Evolutionary conservation across 805 yeast genomes (phyloP), one percentile per base, ranked within the genome.

Genomic region (Jamesozyma gamospora): DNA sequence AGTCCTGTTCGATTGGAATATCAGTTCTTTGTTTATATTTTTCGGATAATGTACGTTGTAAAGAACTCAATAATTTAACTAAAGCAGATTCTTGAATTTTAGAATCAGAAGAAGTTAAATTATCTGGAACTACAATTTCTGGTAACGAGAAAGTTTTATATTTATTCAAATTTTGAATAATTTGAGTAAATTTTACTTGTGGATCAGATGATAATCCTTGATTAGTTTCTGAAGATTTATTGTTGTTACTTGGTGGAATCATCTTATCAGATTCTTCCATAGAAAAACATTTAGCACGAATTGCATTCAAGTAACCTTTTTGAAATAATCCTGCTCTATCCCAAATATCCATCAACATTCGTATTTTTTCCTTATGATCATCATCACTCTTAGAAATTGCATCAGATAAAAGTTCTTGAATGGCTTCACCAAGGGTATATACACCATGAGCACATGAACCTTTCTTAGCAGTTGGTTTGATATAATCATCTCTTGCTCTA

Each of bases 301-400:
- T 71, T 15, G 70, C 56, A 34, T 69, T 61, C 40, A 92, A 65
- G 26, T 70, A 64, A 31, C 69, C 67, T 32, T 74, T 72, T 40
- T 69, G 68, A 63, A 92, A 90, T 13, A 95, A 82, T 32, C 75
- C 77, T 28, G 87, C 81, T 47, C 84, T 77, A 49, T 77, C 84
- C 98, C 98, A 92, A 52, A 92, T 88, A 47, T 85, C 95, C 48
- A 92, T 73, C 50, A 92, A 70, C 63, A 87, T 90, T 52, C 78
- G 68, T 50, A 87, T 75, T 60, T 88, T 92, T 43, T 77, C 86
- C 56, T 62, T 74, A 62, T 68, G 82, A 55, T 70, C 82, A 40
- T 64, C 69, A 43, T 70, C 63, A 45, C 75, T 67, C 43, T 71
- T 74, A 32, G 71, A 67, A 47, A 79, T 62, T 25, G 85, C 76